Base-by-base conservation (phyloP, 805 yeast genomes). In the Candida gorgasii region DNA sequence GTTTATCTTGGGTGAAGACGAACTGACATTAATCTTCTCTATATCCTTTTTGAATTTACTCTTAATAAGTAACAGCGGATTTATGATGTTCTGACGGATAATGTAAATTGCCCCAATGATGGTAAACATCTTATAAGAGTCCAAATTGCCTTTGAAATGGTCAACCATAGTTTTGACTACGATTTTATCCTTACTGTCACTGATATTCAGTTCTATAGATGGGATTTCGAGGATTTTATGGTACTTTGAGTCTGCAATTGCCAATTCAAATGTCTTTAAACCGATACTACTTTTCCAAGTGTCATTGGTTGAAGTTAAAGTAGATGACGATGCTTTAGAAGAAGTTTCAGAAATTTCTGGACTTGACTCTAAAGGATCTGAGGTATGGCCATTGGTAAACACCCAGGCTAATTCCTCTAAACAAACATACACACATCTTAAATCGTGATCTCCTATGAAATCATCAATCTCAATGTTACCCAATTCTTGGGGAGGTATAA, bases 61-160 rank as follows among this genome's bases (percentile, higher is more conserved):
- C 28, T 47, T 53, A 7, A 65, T 52, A 8, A 44, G 14, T 27
- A 53, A 54, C 5, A 66, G 35, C 1, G 75, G 76, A 15, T 41
- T 46, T 4, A 66, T 13, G 1, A 69, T 40, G 23, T 61, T 56
- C 42, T 65, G 63, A 20, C 51, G 52, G 16, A 69, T 39, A 17
- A 67, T 35, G 33, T 66, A 62, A 2, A 64, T 40, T 30, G 67
- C 49, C 2, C 76, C 73, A 17, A 70, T 41, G 0, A 63, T 32
- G 1, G 59, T 55, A 43, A 65, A 65, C 12, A 62, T 23, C 38
- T 63, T 62, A 40, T 56, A 62, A n/a, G 57, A 52, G 45, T 68
- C 71, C 22, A 59, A 48, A 12, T 38, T 34, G 5, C 54, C 51
- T 7, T 31, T 42, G 1, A 69, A 8, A 9, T 54, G 48, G 6